These are phyloP conservation scores for Senna tora DNA, from an alignment of 306 rosid genomes.

Conservation along the genomic window DNA sequence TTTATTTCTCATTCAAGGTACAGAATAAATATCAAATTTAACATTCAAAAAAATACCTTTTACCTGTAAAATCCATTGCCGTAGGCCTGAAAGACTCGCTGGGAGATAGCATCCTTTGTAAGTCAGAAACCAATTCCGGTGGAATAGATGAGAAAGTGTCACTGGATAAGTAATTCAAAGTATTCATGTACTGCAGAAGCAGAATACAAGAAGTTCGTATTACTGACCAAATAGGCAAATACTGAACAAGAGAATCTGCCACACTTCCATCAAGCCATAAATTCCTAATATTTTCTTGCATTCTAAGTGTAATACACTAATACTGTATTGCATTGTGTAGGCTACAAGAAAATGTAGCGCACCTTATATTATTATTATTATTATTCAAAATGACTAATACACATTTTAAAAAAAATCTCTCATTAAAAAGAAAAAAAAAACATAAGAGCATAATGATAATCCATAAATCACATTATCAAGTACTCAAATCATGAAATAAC, in stretches of 20 bases:
- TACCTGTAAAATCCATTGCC: constrained; percentile 92
- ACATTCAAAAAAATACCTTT: constrained; percentile 19
- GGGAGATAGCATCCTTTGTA: constrained; percentile 90
- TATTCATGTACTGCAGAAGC: constrained; percentile 85
- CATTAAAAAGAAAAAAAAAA: no score
- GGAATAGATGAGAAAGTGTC: constrained; percentile 90
- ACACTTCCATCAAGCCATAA: background rate
- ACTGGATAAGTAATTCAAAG: constrained; percentile 88
- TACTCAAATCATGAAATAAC: no score
- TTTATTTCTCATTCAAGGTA: constrained; percentile 21
- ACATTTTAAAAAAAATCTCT: no score
- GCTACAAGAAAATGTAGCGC: no score
- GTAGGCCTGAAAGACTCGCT: constrained; percentile 88
- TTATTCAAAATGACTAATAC: no score
- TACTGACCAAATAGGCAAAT: constrained; percentile 24
- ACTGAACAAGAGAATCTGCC: constrained; percentile 27
- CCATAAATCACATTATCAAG: no score
- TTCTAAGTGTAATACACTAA: no score
- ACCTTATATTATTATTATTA: no score
- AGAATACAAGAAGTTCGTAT: constrained; percentile 39
- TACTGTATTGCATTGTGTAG: no score
- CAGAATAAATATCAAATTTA: background rate
- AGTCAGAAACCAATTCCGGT: constrained; percentile 79
- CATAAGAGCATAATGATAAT: no score
- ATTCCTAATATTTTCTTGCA: background rate